A percentile compares a stretch with the other conserved stretches of the same genome.
These are phyloP conservation scores for Russula sp. DNA, from an alignment of 768 basidiomycete species.

Conservation along the genomic window DNA sequence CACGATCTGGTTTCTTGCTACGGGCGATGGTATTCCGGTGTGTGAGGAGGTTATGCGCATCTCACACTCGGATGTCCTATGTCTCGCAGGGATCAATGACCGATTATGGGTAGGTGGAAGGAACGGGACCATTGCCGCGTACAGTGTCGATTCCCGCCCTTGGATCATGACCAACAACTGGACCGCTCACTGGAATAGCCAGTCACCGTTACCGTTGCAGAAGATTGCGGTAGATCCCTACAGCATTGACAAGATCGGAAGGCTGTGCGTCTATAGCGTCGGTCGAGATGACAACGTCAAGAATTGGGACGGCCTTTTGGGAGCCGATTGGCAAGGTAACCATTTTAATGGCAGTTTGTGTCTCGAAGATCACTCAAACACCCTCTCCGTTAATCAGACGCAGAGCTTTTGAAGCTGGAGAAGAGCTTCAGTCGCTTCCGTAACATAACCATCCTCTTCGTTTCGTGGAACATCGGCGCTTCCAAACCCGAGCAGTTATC, in stretches of 20 bases:
- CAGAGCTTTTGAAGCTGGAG: slow-evolving; percentile 70
- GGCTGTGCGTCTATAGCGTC: slow-evolving; percentile 66
- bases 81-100: slow-evolving; percentile 78
- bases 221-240: slow-evolving; percentile 64
- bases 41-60: slow-evolving; percentile 79
- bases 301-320: slow-evolving; percentile 89
- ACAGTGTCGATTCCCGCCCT: slow-evolving; percentile 65
- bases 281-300: slow-evolving; percentile 67
- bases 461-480: slow-evolving; percentile 93
- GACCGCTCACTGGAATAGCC: slow-evolving; percentile 60
- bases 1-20: slow-evolving; percentile 66
- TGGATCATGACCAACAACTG: slow-evolving; percentile 88
- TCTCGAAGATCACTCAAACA: neutral
- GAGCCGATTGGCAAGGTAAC: slow-evolving; percentile 82
- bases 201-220: slow-evolving; percentile 46
- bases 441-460: slow-evolving; percentile 66
- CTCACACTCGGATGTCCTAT: slow-evolving; percentile 72
- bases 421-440: slow-evolving; percentile 74
- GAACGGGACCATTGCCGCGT: slow-evolving; percentile 76
- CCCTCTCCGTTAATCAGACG: slow-evolving; percentile 41
- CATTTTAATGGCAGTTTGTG: slow-evolving; percentile 15
- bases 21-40: slow-evolving; percentile 49
- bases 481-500: slow-evolving; percentile 70
- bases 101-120: slow-evolving; percentile 84
- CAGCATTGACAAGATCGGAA: slow-evolving; percentile 62